phyloP scores from a whole-genome alignment of 2,329 filamentous ascomycete genomes.

The Colletotrichum orbiculare region DNA sequence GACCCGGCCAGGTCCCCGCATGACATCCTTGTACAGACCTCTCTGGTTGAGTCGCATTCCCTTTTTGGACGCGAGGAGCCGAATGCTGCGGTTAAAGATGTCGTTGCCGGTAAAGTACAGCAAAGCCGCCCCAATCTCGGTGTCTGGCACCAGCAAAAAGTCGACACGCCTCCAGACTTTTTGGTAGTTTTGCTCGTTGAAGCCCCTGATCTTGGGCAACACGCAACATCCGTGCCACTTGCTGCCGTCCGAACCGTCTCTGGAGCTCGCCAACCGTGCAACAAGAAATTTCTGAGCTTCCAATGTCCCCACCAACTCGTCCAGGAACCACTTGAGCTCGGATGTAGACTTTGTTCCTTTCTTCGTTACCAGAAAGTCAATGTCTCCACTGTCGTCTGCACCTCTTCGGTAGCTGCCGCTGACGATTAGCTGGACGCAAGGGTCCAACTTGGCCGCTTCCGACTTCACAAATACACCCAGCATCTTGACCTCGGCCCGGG shows the following conservation, averaged over 20 bases:
- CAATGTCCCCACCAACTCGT: slow-evolving; percentile 71
- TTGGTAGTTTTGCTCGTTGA: slow-evolving; percentile 47
- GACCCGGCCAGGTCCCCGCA: slow-evolving; percentile 65
- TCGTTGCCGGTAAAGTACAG: slow-evolving; percentile 98
- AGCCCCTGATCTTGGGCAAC: slow-evolving; percentile 61
- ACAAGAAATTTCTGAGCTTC: slow-evolving; percentile 74
- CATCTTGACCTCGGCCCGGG: slow-evolving; percentile 77
- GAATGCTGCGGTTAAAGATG: slow-evolving; percentile 89
- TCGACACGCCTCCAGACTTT: slow-evolving; percentile 84
- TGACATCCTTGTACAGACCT: slow-evolving; percentile 79
- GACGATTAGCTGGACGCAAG: slow-evolving; percentile 75
- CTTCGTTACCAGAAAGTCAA: slow-evolving; percentile 87
- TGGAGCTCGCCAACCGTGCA: slow-evolving; percentile 71
- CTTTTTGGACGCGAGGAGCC: slow-evolving; percentile 82
- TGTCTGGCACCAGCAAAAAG: slow-evolving; percentile 82
- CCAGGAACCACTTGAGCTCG: slow-evolving; percentile 71
- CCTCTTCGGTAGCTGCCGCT: slow-evolving; percentile 90
- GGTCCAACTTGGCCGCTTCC: slow-evolving; percentile 70
- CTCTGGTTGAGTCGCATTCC: slow-evolving; percentile 87
- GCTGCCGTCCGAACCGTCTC: slow-evolving; percentile 63
- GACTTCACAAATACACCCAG: slow-evolving; percentile 74
- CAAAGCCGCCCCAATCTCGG: slow-evolving; percentile 83
- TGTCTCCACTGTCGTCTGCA: slow-evolving; percentile 78
- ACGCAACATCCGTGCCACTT: slow-evolving; percentile 92
- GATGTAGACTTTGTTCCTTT: slow-evolving; percentile 61